A percentile compares a stretch with the other conserved stretches of the same genome.
Evolutionary conservation across 2,329 filamentous ascomycete genomes (phyloP).

Genomic region (Metarhizium robertsii): DNA sequence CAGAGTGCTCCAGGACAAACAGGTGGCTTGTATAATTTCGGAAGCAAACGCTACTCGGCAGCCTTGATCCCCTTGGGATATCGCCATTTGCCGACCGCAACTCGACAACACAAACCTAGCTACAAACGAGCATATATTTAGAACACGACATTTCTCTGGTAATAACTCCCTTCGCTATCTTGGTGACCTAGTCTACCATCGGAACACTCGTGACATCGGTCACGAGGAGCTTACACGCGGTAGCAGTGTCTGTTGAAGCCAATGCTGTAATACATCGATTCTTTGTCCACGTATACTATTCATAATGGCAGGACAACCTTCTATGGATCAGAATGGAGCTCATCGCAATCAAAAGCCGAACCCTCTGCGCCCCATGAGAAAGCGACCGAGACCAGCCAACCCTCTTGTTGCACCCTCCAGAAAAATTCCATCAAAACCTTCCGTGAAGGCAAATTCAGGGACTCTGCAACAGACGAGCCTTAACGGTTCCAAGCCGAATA

Average conservation of each 20-base stretch:
- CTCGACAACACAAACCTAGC: too few species aligned
- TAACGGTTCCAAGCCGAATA: conserved; percentile 23
- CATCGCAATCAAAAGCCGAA: conserved; percentile 22
- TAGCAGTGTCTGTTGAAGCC: background rate
- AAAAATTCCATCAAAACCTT: conserved; percentile 18
- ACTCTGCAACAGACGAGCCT: conserved; percentile 11
- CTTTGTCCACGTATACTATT: background rate
- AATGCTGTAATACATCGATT: background rate
- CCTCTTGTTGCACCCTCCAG: conserved; percentile 57
- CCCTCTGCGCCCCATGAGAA: conserved; percentile 30
- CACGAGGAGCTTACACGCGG: background rate
- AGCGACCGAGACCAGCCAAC: conserved; percentile 36
- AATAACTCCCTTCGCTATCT: too few species aligned
- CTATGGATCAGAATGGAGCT: conserved; percentile 24
- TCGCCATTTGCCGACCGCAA: too few species aligned
- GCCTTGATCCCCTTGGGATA: background rate
- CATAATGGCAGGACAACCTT: conserved; percentile 36
- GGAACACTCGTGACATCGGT: background rate
- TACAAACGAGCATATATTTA: background rate
- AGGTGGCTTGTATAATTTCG: background rate
- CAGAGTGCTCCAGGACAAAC: background rate
- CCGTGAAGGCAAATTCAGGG: conserved; percentile 10
- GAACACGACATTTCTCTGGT: too few species aligned
- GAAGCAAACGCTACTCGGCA: background rate
- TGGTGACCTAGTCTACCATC: background rate